Percentiles rank a stretch among this genome's conserved stretches.
phyloP scores from a whole-genome alignment of 768 basidiomycete genomes.

The Lactifluus subvellereus region DNA sequence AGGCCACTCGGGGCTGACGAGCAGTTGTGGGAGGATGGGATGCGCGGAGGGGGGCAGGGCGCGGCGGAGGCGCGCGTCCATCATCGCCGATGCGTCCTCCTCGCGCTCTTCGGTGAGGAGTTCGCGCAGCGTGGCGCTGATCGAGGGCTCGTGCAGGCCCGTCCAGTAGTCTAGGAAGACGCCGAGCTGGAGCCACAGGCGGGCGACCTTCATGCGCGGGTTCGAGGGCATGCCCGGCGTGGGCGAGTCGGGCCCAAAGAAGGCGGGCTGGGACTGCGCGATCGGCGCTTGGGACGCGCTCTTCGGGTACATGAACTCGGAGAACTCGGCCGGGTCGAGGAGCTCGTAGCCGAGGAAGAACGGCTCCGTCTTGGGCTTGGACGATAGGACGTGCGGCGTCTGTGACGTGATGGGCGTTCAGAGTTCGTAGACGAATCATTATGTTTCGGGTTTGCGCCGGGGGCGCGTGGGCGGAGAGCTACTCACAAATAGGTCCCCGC shows the following conservation, averaged over 20 bases:
- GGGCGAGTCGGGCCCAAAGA: constrained; percentile 39
- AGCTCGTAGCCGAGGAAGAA: constrained; percentile 55
- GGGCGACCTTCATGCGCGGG: constrained; percentile 52
- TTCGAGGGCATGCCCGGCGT: constrained; percentile 59
- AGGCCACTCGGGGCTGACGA: constrained; percentile 37
- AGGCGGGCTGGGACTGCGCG: constrained; percentile 43
- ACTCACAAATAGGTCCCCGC: constrained; percentile 49
- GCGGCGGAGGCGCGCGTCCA: background rate
- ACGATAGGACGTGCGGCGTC: constrained; percentile 46
- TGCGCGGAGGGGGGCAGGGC: constrained; percentile 32
- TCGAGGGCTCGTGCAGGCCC: constrained; percentile 37
- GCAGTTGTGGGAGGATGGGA: constrained; percentile 44
- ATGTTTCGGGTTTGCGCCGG: background rate
- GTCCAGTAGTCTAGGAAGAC: constrained; percentile 54
- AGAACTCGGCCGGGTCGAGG: constrained; percentile 43
- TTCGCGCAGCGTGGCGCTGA: constrained; percentile 41
- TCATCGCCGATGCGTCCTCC: background rate
- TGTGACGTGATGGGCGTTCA: constrained; percentile 24
- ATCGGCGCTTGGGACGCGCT: constrained; percentile 27
- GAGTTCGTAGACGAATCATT: background rate
- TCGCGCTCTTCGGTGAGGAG: constrained; percentile 3
- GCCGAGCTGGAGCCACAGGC: constrained; percentile 57
- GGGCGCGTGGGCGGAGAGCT: background rate
- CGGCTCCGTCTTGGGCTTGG: constrained; percentile 45
- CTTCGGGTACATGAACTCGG: constrained; percentile 44